Conservation (phyloP, 179 eudicot genomes). For the Actinidia polygama region DNA sequence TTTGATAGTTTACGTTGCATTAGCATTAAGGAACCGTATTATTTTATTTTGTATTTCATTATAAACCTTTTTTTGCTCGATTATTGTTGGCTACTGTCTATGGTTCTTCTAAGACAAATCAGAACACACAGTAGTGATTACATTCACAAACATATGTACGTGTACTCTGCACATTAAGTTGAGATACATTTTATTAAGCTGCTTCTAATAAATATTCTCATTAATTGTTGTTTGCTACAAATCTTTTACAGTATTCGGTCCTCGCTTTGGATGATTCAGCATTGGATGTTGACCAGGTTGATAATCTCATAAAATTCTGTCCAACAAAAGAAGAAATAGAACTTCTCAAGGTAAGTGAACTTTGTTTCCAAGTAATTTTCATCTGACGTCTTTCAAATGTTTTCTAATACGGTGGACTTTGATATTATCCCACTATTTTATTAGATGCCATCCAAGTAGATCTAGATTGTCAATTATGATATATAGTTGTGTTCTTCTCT, state of each 20-base stretch:
- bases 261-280: constrained; percentile 86
- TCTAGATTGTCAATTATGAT: background rate
- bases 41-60: background rate
- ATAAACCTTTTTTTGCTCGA: background rate
- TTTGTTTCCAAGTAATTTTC: background rate
- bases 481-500: background rate
- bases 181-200: background rate
- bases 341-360: constrained; percentile 59
- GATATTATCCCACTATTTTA: background rate
- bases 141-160: too few relatives aligned
- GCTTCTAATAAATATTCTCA: background rate
- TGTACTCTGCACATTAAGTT: too few relatives aligned
- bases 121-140: background rate
- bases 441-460: background rate
- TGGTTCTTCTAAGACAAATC: background rate
- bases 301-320: constrained; percentile 86
- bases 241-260: constrained; percentile 58
- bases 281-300: constrained; percentile 85
- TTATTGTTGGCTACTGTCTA: background rate
- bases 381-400: background rate
- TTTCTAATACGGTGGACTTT: background rate
- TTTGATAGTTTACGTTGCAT: background rate
- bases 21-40: background rate
- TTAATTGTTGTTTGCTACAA: constrained; percentile 9
- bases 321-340: constrained; percentile 96